Base-by-base conservation (phyloP, 2,329 filamentous ascomycete species). In the Aspergillus tanneri region DNA sequence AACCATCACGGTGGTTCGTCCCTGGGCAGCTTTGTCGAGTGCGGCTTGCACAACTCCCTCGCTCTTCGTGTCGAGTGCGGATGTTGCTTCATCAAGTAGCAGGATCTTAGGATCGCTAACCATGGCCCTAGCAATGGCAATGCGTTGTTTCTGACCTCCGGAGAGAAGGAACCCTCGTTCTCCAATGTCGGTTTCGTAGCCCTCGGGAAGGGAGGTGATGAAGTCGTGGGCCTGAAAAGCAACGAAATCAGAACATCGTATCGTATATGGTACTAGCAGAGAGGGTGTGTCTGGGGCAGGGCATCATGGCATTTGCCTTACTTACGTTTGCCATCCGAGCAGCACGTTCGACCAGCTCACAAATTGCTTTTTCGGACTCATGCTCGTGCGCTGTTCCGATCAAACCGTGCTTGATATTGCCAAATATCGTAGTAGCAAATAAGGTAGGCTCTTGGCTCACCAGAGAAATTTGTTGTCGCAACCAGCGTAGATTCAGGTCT, bases 111-210 rank as follows among this genome's bases (percentile, higher is more conserved):
- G 89, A 56, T 93, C 83, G 2, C 84, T 87, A 14, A 93, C 83
- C 40, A 93, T 80, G 22, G 87, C 87, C 55, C 88, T 77, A 4
- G 89, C 88, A 65, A 95, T 93, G 8, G 88, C 88, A 58, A 95
- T 90, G 53, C 90, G 85, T 69, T 96, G 90, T 67, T 92, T 91
- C 70, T 96, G 90, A n/a, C 90, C 90, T 64, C 90, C 90, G 37
- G 86, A 90, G 5, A 96, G 76, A 41, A 91, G 72, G 56, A 90
- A 88, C 6, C 88, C 90, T 51, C 88, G 80, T 66, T 93, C 87
- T 47, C 90, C 90, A n/a, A 95, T 88, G 50, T 88, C 81, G 0
- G 90, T 95, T 54, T 91, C 77, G 59, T 95, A 95, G 8, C 86
- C 86, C 53, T 93, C 82, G 0, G 89, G 87, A 1, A 95, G 77